These are phyloP conservation scores for Mycoemilia scoparia DNA, from an alignment of 192 early-diverging fungal genomes.

Conservation along the genomic window DNA sequence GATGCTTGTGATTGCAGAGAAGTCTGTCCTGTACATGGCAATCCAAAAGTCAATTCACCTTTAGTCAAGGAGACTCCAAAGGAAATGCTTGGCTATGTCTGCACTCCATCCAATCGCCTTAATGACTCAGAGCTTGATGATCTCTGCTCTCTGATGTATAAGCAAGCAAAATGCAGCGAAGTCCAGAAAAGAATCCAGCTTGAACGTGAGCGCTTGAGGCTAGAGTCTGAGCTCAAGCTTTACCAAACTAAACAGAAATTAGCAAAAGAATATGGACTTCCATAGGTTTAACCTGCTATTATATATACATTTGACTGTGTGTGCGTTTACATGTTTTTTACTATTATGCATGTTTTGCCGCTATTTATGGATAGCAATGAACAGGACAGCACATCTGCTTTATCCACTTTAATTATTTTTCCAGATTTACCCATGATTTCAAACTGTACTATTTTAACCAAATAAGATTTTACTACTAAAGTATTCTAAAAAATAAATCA, in stretches of 20 bases:
- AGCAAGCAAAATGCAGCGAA: constrained; percentile 28
- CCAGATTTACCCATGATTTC: too few species aligned
- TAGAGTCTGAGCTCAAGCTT: constrained; percentile 16
- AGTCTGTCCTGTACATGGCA: constrained; percentile 28
- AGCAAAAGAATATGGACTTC: constrained; percentile 12
- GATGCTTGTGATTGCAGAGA: too few species aligned
- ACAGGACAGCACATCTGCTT: too few species aligned
- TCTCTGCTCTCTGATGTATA: constrained; percentile 25
- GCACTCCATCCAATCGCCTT: constrained; percentile 14
- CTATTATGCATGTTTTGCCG: too few species aligned
- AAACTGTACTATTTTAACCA: too few species aligned
- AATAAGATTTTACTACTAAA: too few species aligned
- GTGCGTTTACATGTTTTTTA: too few species aligned
- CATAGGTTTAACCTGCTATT: too few species aligned
- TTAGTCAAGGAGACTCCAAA: constrained; percentile 20
- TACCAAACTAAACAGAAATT: constrained; percentile 12
- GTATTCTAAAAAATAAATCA: too few species aligned
- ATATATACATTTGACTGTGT: too few species aligned
- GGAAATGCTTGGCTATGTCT: constrained; percentile 21
- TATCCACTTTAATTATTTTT: too few species aligned
- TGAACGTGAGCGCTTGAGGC: constrained; percentile 14
- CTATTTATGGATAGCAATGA: too few species aligned
- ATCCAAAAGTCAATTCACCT: constrained; percentile 12
- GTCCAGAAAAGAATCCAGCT: constrained; percentile 21
- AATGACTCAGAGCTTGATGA: constrained; percentile 26